Evolutionary conservation across 345 rosid species (phyloP).

Genomic region (Gossypioides kirkii): DNA sequence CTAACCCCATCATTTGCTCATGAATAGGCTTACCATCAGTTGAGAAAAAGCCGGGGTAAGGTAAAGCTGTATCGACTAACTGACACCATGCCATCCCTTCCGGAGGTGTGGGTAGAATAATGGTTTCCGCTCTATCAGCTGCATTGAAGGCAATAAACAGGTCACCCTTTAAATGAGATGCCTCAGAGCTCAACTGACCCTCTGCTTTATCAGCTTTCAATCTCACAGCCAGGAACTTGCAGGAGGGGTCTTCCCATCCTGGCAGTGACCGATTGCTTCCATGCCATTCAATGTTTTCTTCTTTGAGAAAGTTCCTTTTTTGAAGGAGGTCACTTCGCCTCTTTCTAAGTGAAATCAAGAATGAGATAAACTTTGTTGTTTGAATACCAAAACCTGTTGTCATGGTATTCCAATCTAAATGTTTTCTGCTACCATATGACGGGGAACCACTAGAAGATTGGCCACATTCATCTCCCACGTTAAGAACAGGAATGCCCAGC

Average conservation of each 20-base stretch:
- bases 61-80: constrained; percentile 77
- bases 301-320: constrained; percentile 48
- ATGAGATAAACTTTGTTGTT: constrained; percentile 65
- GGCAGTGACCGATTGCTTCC: constrained; percentile 67
- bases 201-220: constrained; percentile 49
- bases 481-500: constrained; percentile 76
- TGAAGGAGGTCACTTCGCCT: constrained; percentile 72
- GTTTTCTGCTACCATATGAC: constrained; percentile 43
- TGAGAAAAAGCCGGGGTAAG: constrained; percentile 78
- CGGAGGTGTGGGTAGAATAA: constrained; percentile 49
- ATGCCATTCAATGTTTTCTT: constrained; percentile 73
- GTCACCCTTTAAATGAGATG: constrained; percentile 37
- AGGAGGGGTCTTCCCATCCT: constrained; percentile 64
- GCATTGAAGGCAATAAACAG: constrained; percentile 69
- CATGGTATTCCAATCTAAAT: constrained; percentile 64
- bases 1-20: constrained; percentile 40
- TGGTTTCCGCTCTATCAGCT: constrained; percentile 34
- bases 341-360: constrained; percentile 52
- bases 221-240: constrained; percentile 66
- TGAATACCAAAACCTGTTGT: constrained; percentile 63
- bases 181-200: constrained; percentile 23
- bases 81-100: constrained; percentile 62
- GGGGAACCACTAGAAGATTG: constrained; percentile 69
- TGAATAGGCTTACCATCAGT: constrained; percentile 43
- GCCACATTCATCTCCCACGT: constrained; percentile 97